Conservation (phyloP, 1,139 yeast genomes). For the Yamadazyma dendronema region DNA sequence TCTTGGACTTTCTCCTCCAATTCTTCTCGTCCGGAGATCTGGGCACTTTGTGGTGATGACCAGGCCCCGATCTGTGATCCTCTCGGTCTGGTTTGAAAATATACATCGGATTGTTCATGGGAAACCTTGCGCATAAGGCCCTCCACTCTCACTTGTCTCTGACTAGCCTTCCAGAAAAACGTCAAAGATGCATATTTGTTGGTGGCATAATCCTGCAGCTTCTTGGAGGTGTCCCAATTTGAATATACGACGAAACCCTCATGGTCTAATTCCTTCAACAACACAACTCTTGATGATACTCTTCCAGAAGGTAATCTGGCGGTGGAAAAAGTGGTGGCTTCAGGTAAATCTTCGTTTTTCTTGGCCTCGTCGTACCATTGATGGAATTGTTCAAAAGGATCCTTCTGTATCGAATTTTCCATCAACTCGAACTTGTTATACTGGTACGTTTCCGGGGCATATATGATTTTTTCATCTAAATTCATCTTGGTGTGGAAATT, state of each 20-base stretch:
- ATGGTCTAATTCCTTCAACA: conserved; percentile 84
- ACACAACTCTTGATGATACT: conserved; percentile 77
- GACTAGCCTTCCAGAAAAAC: conserved; percentile 91
- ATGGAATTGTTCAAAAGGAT: conserved; percentile 78
- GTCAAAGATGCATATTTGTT: conserved; percentile 81
- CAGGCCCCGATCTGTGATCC: conserved; percentile 96
- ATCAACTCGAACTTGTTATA: conserved; percentile 68
- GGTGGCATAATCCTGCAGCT: conserved; percentile 63
- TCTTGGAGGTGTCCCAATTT: conserved; percentile 87
- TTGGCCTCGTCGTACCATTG: conserved; percentile 86
- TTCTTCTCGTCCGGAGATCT: conserved; percentile 53
- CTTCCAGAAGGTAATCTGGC: conserved; percentile 86
- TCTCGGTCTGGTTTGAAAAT: conserved; percentile 84
- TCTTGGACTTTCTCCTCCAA: conserved; percentile 53
- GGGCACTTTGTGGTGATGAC: conserved; percentile 87
- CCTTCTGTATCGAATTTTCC: conserved; percentile 48
- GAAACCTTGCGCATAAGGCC: conserved; percentile 76
- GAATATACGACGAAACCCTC: conserved; percentile 88
- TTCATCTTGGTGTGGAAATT: conserved; percentile 8
- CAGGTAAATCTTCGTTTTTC: conserved; percentile 55
- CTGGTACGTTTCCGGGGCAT: conserved; percentile 90
- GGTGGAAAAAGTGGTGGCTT: conserved; percentile 77
- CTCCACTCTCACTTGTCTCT: conserved; percentile 91
- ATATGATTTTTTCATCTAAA: conserved; percentile 25
- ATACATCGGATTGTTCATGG: conserved; percentile 70